These are phyloP conservation scores for Hypoxylon sp. DNA, from an alignment of 2,329 filamentous ascomycete genomes.

Conservation along the genomic window DNA sequence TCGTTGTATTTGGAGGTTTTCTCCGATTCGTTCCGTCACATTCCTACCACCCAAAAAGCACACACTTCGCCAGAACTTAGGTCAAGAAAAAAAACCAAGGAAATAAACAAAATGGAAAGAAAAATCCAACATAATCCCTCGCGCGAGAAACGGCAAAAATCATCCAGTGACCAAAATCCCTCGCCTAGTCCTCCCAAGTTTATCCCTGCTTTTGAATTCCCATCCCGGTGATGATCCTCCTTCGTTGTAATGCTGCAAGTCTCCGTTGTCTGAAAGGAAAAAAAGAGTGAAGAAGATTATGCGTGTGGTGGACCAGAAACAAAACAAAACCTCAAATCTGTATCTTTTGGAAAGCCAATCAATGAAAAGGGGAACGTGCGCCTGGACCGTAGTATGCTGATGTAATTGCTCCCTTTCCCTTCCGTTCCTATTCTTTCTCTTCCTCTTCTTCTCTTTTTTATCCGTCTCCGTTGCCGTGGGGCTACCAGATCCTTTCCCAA, in stretches of 20 bases:
- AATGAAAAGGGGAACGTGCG: conserved; percentile 32
- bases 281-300: no score
- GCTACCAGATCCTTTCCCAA: conserved; percentile 42
- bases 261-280: conserved; percentile 31
- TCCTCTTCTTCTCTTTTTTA: conserved; percentile 3
- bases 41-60: no score
- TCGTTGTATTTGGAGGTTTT: conserved; percentile 2
- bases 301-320: conserved; percentile 27
- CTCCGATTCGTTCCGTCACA: no score
- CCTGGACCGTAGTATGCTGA: conserved; percentile 36
- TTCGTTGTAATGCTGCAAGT: conserved; percentile 24
- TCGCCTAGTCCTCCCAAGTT: conserved; percentile 29
- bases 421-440: conserved; percentile 17
- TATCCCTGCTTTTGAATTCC: conserved; percentile 30
- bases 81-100: conserved; percentile 13
- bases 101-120: conserved; percentile 9
- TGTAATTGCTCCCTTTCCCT: conserved; percentile 34
- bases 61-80: no score
- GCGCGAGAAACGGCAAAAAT: conserved; percentile 15
- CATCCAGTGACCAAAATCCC: conserved; percentile 25
- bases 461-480: conserved; percentile 40
- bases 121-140: conserved; percentile 19
- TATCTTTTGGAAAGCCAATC: conserved; percentile 32
- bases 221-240: conserved; percentile 34
- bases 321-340: conserved; percentile 22